Percentiles rank a stretch among this genome's conserved stretches.
These are phyloP conservation scores for Amauroascus niger DNA, from an alignment of 2,329 filamentous ascomycete species.

Conservation along the genomic window DNA sequence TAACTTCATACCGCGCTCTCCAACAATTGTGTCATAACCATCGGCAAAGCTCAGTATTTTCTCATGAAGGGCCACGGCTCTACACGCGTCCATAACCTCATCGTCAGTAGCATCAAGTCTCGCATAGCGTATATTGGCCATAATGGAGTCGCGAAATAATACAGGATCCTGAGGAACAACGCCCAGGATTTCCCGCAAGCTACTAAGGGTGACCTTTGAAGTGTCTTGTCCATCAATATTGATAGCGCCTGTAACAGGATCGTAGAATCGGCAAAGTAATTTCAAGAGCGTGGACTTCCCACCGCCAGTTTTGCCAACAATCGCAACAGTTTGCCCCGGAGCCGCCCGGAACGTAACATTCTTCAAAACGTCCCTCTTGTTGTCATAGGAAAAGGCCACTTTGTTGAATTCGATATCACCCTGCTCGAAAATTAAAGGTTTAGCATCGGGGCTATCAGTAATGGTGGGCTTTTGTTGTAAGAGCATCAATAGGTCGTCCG, in stretches of 20 bases:
- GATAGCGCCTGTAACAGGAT: conserved; percentile 41
- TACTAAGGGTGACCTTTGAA: conserved; percentile 48
- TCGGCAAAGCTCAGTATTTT: conserved; percentile 52
- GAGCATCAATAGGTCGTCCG: conserved; percentile 45
- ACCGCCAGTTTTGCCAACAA: conserved; percentile 50
- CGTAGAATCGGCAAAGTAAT: conserved; percentile 47
- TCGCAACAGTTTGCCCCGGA: conserved; percentile 44
- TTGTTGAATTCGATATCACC: conserved; percentile 43
- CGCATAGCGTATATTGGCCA: conserved; percentile 57
- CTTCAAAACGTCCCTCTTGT: conserved; percentile 40
- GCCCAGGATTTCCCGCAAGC: conserved; percentile 50
- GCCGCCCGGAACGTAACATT: conserved; percentile 41
- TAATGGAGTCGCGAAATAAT: conserved; percentile 55
- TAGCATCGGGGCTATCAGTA: conserved; percentile 29
- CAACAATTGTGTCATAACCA: conserved; percentile 41
- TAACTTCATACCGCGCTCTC: conserved; percentile 42
- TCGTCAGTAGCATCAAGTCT: conserved; percentile 51
- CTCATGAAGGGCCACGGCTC: conserved; percentile 54
- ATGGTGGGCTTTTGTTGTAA: conserved; percentile 42
- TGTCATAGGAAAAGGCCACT: conserved; percentile 46
- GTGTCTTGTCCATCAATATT: conserved; percentile 49
- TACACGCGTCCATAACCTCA: conserved; percentile 52
- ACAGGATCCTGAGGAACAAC: conserved; percentile 56
- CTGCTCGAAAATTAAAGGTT: conserved; percentile 31
- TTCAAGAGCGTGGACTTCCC: conserved; percentile 50